Evolutionary conservation across 495 filamentous ascomycete species (phyloP).

Genomic region (Viridothelium virens): DNA sequence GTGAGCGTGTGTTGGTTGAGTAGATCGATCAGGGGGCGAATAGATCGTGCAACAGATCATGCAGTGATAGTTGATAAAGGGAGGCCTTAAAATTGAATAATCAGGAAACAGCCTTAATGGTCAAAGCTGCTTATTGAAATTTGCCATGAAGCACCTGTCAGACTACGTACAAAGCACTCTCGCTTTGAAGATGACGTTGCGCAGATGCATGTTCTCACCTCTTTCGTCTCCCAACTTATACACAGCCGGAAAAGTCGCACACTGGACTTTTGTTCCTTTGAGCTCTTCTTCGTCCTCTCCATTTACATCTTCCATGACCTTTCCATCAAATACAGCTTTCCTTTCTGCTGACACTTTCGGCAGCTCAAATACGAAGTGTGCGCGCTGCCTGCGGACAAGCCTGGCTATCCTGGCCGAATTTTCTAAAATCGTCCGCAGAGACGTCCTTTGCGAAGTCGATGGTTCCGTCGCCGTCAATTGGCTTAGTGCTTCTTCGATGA

Average conservation of each 20-base stretch:
- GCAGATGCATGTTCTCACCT: constrained; percentile 26
- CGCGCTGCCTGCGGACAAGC: constrained; percentile 18
- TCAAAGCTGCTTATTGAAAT: too few relatives aligned
- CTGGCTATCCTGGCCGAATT: not conserved
- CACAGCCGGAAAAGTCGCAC: constrained; percentile 30
- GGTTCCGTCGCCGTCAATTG: not conserved
- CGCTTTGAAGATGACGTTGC: constrained; percentile 30
- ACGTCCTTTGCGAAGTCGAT: not conserved
- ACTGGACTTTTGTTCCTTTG: constrained; percentile 17
- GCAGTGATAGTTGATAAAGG: too few relatives aligned
- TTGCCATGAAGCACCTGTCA: not conserved
- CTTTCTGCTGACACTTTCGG: constrained; percentile 10
- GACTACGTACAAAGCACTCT: constrained; percentile 25
- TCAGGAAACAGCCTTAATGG: too few relatives aligned
- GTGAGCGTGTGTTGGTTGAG: too few relatives aligned
- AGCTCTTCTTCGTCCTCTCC: constrained; percentile 22
- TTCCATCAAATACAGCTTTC: constrained; percentile 18
- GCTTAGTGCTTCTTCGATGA: not conserved
- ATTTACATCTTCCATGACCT: constrained; percentile 23
- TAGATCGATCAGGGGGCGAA: too few relatives aligned
- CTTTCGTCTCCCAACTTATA: constrained; percentile 31
- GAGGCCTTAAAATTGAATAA: too few relatives aligned
- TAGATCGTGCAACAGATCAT: too few relatives aligned
- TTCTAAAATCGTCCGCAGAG: not conserved
- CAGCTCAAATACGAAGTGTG: constrained; percentile 20